Evolutionary conservation across 139 green algal species (phyloP), one percentile per base, ranked within the genome.

Genomic region (Eudorina sp.): DNA sequence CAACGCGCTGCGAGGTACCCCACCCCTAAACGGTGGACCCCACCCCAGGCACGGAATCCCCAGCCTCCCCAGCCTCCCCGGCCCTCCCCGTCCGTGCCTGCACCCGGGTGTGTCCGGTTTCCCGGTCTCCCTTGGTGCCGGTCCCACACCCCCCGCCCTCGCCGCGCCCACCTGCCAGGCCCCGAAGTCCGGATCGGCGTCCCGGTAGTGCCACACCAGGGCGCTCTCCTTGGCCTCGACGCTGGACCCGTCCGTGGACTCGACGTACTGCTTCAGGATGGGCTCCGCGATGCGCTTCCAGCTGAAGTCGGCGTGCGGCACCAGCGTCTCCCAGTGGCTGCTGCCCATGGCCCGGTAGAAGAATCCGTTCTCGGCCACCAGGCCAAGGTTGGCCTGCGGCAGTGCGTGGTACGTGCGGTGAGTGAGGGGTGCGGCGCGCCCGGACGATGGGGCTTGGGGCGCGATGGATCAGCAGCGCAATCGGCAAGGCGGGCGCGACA

Each of bases 141-240:
- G n/a, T n/a, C n/a, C n/a, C n/a, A n/a, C n/a, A n/a, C 31, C n/a
- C n/a, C 46, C 38, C 66, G 58, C 82, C 4, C 46, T n/a, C 64
- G 5, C 40, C 85, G 11, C 40, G 5, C 0, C 86, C 79, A 95
- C 94, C 94, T 99, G 98, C 97, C 96, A 99, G 40, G 90, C 93
- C 5, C 98, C 98, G 92, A 99, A 99, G 91, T 99, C 98, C 2
- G 98, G 97, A 91, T 99, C 98, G 2, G 98, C 97, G 85, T 98
- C 95, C 48, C 92, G 76, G 92, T 99, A 99, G 92, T 99, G 95
- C 98, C 98, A 99, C 73, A 99, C 93, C 83, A 97, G 88, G 60
- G 95, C 93, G 75, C 84, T 96, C 72, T 99, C 96, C 94, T 99
- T 99, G 68, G 89, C 86, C 94, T 99, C 96, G 14, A 99, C 94